These are phyloP conservation scores for Blastobotrys illinoisensis DNA, from an alignment of 1,139 yeast species.

Conservation along the genomic window DNA sequence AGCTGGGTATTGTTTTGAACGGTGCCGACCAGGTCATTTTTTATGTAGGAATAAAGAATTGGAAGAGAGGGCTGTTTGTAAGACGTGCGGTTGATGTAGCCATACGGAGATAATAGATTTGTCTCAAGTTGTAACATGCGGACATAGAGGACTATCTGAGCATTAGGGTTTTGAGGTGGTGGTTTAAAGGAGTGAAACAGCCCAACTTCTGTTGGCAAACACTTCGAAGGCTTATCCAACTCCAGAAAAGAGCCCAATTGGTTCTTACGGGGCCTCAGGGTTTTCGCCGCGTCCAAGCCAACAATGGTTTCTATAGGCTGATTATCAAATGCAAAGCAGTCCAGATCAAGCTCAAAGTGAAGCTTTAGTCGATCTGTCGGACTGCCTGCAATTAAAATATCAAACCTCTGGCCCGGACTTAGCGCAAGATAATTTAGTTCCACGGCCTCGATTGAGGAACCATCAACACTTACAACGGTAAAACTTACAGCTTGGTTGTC, in stretches of 20 bases:
- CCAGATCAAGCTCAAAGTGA: constrained; percentile 20
- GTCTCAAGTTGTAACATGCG: constrained; percentile 20
- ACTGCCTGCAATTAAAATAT: constrained; percentile 24
- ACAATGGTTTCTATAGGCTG: not conserved
- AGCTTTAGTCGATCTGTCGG: constrained; percentile 26
- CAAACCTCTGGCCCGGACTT: constrained; percentile 71
- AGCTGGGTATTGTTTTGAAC: constrained; percentile 1
- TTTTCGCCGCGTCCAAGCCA: not conserved
- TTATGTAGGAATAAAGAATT: not conserved
- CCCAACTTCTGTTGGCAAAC: not conserved
- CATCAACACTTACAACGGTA: constrained; percentile 63
- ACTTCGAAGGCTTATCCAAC: not conserved
- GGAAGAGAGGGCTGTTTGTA: not conserved
- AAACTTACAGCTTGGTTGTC: constrained; percentile 25
- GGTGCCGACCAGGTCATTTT: not conserved
- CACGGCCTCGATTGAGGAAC: constrained; percentile 56
- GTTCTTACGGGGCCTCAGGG: no score
- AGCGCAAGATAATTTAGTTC: constrained; percentile 52
- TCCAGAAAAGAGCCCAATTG: no score
- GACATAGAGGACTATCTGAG: constrained; percentile 1
- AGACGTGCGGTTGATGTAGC: not conserved
- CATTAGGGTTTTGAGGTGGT: not conserved
- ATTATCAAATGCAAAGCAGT: constrained; percentile 1
- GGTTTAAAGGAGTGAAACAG: not conserved
- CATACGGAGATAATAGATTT: constrained; percentile 6